These are phyloP conservation scores for Jasminum sambac DNA, from an alignment of 257 asterid species.

Conservation along the genomic window DNA sequence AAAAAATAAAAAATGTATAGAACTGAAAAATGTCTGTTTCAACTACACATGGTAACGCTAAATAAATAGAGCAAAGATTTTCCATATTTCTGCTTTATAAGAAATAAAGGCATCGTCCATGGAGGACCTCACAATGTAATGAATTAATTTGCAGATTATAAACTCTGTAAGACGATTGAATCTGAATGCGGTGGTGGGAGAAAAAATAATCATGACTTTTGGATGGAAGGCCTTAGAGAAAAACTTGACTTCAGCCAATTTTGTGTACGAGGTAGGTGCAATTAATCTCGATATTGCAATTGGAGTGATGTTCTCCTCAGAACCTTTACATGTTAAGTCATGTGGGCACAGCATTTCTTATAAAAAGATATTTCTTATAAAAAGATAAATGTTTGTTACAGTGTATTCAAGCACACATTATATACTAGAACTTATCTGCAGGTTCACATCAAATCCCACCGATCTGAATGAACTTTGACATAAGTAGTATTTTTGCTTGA, in stretches of 20 bases:
- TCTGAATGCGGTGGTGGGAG: neutral
- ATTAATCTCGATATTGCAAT: neutral
- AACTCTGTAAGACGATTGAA: neutral
- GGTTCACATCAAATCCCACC: no score
- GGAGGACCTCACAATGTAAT: neutral
- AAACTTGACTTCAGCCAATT: neutral
- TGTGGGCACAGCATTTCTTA: neutral
- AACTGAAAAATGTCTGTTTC: neutral
- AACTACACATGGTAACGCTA: constrained; percentile 15
- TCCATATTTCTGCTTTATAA: neutral
- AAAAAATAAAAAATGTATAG: neutral
- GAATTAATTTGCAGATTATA: neutral
- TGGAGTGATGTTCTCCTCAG: no score
- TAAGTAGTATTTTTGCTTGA: neutral
- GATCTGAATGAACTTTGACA: no score
- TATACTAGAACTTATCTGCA: no score
- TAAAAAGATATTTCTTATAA: no score
- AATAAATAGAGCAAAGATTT: constrained; percentile 6
- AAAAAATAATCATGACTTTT: neutral
- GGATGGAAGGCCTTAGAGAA: neutral
- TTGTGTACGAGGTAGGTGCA: neutral
- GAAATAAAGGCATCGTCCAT: neutral
- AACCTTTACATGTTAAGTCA: neutral
- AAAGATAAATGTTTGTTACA: neutral
- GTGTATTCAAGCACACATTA: no score